phyloP scores from a whole-genome alignment of 139 green algal genomes.

The Haematococcus lacustris region DNA sequence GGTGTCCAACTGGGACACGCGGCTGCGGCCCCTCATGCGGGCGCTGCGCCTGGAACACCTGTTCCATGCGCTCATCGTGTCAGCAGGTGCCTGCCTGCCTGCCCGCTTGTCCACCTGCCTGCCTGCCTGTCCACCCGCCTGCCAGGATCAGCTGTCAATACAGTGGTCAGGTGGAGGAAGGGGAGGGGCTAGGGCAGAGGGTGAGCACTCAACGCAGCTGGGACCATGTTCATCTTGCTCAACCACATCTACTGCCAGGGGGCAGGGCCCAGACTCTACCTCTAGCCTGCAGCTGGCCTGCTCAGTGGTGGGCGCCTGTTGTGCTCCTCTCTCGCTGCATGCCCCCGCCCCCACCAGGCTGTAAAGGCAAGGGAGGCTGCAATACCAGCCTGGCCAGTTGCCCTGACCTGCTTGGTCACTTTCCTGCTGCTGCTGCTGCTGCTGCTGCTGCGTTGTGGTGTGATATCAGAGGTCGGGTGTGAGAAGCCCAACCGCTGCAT shows the following conservation, averaged over 20 bases:
- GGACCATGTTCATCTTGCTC: not conserved
- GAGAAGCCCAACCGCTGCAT: constrained; percentile 88
- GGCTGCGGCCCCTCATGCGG: constrained; percentile 38
- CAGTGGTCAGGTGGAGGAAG: not conserved
- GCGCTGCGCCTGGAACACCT: constrained; percentile 44
- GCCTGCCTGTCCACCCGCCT: not conserved
- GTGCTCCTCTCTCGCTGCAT: too few relatives aligned
- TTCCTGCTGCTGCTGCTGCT: not conserved
- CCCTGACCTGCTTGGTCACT: not conserved
- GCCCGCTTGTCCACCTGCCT: not conserved
- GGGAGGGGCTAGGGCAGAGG: not conserved
- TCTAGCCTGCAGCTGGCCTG: not conserved
- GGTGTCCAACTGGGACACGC: constrained; percentile 88
- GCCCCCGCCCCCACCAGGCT: not conserved
- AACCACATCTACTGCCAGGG: not conserved
- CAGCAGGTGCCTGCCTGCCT: constrained; percentile 12
- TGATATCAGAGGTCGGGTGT: constrained; percentile 46
- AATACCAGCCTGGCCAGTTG: not conserved
- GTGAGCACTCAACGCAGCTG: not conserved
- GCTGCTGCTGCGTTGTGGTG: not conserved
- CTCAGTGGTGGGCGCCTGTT: not conserved
- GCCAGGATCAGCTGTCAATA: not conserved
- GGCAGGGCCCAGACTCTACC: not conserved
- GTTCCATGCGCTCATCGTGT: constrained; percentile 78
- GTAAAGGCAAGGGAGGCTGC: too few relatives aligned